Evolutionary conservation across 176 grass and related monocot genomes (phyloP), one percentile per base, ranked within the genome.

Genomic region (Carex cristatella): DNA sequence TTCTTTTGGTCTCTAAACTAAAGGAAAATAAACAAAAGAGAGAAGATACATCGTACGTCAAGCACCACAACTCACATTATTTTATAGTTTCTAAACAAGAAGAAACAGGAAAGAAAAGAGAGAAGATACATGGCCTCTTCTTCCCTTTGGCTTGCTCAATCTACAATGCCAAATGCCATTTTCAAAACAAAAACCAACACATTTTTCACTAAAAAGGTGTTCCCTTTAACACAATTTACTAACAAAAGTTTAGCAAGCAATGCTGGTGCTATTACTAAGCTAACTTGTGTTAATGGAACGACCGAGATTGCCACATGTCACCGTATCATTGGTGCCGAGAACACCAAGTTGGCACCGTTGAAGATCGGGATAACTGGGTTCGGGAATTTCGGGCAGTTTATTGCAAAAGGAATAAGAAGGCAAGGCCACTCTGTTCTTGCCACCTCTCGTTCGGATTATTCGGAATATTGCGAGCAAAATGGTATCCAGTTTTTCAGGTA

Each of bases 351-450:
- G 89, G 75, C 73, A 74, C 16, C 71, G 0, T 31, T 75, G 44
- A 75, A 28, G 71, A 76, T 94, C 8, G 90, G 85, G 15, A 94
- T 94, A 53, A 61, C 90, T 4, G 92, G 88, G 27, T 94, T 94
- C 51, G 84, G 88, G 16, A 94, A 92, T 65, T 94, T 94, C 30
- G 90, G 88, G 5, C 93, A 90, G 71, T 92, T 94, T 81, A 88
- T 92, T 60, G 86, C 92, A 4, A 28, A 31, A 14, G 93, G 93
- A n/a, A 79, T 94, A 30, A 85, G 73, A 48, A 61, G 90, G 82
- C 88, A 87, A 74, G 90, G 93, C 78, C 88, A 94, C 84, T 49
- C 5, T 48, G 90, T 94, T 84, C 77, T 94, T 14, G 90, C 90
- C 4, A 69, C 90, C 12, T 94, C 93, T n/a, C 86, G 90, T 86